phyloP scores from a whole-genome alignment of 306 rosid genomes.

The Quercus bicolor region DNA sequence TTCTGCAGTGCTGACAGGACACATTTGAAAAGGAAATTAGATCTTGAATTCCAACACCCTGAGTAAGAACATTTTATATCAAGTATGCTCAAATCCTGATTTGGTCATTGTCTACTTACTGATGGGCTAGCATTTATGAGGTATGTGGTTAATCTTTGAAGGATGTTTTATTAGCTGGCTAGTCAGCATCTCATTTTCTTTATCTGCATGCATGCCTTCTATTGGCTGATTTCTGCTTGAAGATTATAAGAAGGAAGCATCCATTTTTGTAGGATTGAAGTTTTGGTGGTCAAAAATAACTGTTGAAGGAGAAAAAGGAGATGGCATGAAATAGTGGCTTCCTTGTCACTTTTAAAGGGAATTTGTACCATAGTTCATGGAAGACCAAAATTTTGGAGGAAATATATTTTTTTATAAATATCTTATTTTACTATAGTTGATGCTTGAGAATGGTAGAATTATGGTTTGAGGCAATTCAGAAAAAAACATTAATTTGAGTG shows the following conservation, averaged over 20 bases:
- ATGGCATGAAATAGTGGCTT: neutral
- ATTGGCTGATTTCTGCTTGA: conserved; percentile 9
- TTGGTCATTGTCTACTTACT: neutral
- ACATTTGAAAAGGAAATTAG: conserved; percentile 88
- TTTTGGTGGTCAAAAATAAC: conserved; percentile 29
- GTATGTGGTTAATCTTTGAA: conserved; percentile 18
- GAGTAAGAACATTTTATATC: conserved; percentile 37
- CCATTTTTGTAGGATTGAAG: conserved; percentile 1
- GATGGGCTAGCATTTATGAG: conserved; percentile 12
- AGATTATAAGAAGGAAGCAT: conserved; percentile 28
- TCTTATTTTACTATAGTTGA: conserved; percentile 12
- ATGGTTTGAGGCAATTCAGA: conserved; percentile 17
- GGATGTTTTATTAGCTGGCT: conserved; percentile 6
- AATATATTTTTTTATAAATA: conserved; percentile 6
- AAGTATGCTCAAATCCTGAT: conserved; percentile 9
- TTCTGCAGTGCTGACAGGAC: conserved; percentile 84
- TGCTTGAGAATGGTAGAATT: conserved; percentile 6
- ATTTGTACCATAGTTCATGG: conserved; percentile 27
- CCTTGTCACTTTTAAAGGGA: neutral
- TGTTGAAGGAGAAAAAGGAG: neutral
- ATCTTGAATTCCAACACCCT: conserved; percentile 80
- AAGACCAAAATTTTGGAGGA: conserved; percentile 31
- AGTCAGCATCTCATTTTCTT: neutral
- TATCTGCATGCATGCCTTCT: conserved; percentile 27
- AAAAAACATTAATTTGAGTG: conserved; percentile 21